Percentiles rank a stretch among this genome's conserved stretches.
Evolutionary conservation across 371 early-diverging fungal genomes (phyloP).

Genomic region (Mucor piriformis): DNA sequence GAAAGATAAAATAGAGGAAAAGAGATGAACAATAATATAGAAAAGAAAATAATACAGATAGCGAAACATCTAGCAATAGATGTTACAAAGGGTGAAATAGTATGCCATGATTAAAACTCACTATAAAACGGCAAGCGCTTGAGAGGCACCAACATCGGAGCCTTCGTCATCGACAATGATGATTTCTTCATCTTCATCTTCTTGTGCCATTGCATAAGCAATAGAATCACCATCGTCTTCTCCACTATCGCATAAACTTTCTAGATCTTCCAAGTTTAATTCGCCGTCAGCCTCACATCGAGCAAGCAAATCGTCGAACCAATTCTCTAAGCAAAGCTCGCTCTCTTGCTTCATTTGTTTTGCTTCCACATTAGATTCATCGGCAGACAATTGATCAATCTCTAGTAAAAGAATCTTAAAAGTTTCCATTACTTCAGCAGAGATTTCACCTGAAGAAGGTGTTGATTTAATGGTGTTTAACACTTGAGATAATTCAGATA

Average conservation of each 20-base stretch:
- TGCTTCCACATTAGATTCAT: slow-evolving; percentile 26
- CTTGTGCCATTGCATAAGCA: slow-evolving; percentile 19
- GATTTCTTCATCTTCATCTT: slow-evolving; percentile 19
- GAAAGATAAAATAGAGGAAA: background rate
- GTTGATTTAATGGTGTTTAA: slow-evolving; percentile 45
- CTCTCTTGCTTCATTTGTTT: slow-evolving; percentile 42
- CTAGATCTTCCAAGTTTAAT: slow-evolving; percentile 28
- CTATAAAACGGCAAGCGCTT: slow-evolving; percentile 16
- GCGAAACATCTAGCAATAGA: background rate
- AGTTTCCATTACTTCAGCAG: slow-evolving; percentile 44
- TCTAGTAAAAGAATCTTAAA: slow-evolving; percentile 46
- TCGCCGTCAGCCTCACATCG: slow-evolving; percentile 51
- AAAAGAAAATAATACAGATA: background rate
- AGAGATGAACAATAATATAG: background rate
- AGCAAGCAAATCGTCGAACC: slow-evolving; percentile 52
- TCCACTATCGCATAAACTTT: slow-evolving; percentile 24
- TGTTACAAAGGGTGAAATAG: background rate
- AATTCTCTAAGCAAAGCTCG: slow-evolving; percentile 44
- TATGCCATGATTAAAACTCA: background rate
- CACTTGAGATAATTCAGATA: slow-evolving; percentile 39
- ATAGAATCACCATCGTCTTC: slow-evolving; percentile 33
- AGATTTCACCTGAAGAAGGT: slow-evolving; percentile 48
- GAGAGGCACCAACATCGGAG: slow-evolving; percentile 10
- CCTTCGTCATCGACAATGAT: slow-evolving; percentile 26
- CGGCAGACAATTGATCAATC: slow-evolving; percentile 27